These are phyloP conservation scores for Talaromyces sp. DNA, from an alignment of 2,329 filamentous ascomycete species.

Conservation along the genomic window DNA sequence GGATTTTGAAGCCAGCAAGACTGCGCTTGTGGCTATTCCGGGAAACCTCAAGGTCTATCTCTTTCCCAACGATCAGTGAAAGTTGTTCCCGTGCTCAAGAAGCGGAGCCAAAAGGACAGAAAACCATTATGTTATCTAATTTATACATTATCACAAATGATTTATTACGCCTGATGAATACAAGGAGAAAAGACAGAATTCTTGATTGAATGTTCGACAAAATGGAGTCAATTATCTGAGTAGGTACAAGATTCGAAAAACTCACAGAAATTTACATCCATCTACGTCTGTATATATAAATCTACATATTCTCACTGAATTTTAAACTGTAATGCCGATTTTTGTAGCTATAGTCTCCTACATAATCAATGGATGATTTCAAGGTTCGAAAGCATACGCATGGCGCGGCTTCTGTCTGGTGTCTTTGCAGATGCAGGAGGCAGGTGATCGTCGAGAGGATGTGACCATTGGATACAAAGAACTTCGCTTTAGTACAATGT, in stretches of 20 bases:
- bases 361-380: too few species aligned
- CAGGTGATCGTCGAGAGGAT: neutral
- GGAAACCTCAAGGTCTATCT: slow-evolving; percentile 48
- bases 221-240: neutral
- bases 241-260: too few species aligned
- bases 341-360: too few species aligned
- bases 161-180: too few species aligned
- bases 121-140: neutral
- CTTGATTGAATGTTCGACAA: neutral
- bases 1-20: slow-evolving; percentile 59
- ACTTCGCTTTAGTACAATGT: neutral
- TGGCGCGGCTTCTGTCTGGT: too few species aligned
- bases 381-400: too few species aligned
- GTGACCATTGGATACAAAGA: neutral
- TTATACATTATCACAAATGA: too few species aligned
- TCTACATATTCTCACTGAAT: too few species aligned
- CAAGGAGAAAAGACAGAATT: too few species aligned
- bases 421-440: neutral
- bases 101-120: slow-evolving; percentile 15
- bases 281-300: too few species aligned
- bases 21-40: slow-evolving; percentile 59
- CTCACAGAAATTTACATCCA: too few species aligned
- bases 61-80: slow-evolving; percentile 42
- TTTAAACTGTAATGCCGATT: too few species aligned
- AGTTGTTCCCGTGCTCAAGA: slow-evolving; percentile 47